Evolutionary conservation across 2,329 filamentous ascomycete species (phyloP), one percentile per base, ranked within the genome.

Genomic region (Colletotrichum cereale): DNA sequence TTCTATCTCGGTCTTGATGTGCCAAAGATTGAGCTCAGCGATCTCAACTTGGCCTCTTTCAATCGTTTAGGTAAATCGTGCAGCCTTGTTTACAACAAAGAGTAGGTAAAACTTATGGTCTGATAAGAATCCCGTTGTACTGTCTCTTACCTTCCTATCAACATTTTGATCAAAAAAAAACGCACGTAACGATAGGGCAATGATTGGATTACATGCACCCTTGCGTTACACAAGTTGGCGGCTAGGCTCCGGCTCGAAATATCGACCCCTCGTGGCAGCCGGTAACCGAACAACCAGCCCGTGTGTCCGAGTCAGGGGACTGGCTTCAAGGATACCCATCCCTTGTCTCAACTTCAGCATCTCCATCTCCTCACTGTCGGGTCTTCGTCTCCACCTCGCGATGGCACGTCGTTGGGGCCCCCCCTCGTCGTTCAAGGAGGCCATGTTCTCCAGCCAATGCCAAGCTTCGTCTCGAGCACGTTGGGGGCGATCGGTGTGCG

Each of bases 371-470:
- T 24, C 24, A 14, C 18, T 26, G 11, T 40, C 55, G 7, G 36
- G 12, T 29, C n/a, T 12, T 5, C 11, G 24, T 16, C 34, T 10
- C 55, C 55, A 29, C 36, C 14, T 11, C 36, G 55, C 36, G 14
- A 58, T 58, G 55, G 55, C 29, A 2, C 55, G 1, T 58, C 1
- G 5, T 42, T 29, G 21, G 36, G 42, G n/a, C n/a, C n/a, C 21
- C 21, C 6, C 14, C 24, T 42, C 29, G 55, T 58, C 24, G 2
- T 42, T 6, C 7, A 10, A 26, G 10, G 2, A 29, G 40, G 18
- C 18, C 16, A 40, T 29, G 55, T 36, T 40, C n/a, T 57, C 53
- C 29, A 42, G 26, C 62, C 67, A 66, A 70, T 66, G 56, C 67
- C 56, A 62, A 66, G 47, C 48, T 24, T 21, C 16, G 16, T 50